Evolutionary conservation across 306 rosid genomes (phyloP).

Genomic region (Quercus rubra): DNA sequence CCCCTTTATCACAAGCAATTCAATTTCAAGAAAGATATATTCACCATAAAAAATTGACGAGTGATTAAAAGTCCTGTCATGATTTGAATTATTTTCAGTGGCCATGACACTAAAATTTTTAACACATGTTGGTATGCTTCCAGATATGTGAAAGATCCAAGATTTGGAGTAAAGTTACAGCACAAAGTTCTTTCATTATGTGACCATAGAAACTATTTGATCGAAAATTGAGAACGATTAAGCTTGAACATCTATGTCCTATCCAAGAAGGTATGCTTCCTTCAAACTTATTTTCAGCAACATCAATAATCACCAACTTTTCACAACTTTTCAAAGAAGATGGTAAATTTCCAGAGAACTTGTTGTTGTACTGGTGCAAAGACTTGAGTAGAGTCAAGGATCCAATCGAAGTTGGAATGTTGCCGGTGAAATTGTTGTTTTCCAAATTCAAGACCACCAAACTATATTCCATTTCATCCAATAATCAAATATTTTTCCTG

Average conservation of each 20-base stretch:
- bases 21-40: no score
- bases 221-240: conserved; percentile 4
- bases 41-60: no score
- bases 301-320: not conserved
- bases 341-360: conserved; percentile 16
- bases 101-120: not conserved
- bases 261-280: conserved; percentile 24
- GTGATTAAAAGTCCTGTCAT: no score
- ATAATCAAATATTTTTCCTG: conserved; percentile 4
- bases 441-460: not conserved
- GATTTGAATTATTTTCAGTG: no score
- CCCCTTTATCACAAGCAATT: not conserved
- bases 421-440: conserved; percentile 17
- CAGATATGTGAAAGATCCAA: conserved; percentile 13
- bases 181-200: conserved; percentile 2
- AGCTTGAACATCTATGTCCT: not conserved
- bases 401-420: conserved; percentile 27
- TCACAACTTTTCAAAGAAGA: not conserved
- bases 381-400: not conserved
- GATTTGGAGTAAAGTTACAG: conserved; percentile 1
- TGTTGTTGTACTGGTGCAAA: conserved; percentile 15
- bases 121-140: conserved; percentile 16
- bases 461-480: not conserved
- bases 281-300: not conserved
- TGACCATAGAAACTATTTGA: conserved; percentile 5